phyloP scores from a whole-genome alignment of 2,329 filamentous ascomycete genomes.

The Botryosphaeria dothidea region DNA sequence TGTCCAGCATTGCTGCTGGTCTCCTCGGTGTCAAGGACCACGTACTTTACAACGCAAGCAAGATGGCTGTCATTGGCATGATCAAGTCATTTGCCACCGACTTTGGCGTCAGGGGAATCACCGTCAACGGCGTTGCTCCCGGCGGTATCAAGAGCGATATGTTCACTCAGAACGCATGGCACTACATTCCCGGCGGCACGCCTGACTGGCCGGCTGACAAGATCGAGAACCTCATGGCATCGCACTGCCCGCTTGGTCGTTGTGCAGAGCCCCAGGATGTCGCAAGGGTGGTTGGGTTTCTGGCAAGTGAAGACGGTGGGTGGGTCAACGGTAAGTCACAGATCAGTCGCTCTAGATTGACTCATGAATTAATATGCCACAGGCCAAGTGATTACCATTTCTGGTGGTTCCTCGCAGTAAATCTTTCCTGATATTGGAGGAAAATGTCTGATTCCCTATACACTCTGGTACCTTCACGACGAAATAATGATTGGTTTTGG shows the following conservation, averaged over 20 bases:
- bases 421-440: neutral
- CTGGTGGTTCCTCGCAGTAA: slow-evolving; percentile 42
- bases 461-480: neutral
- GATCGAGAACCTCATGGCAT: slow-evolving; percentile 53
- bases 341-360: neutral
- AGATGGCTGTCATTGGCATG: slow-evolving; percentile 73
- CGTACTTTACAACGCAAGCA: slow-evolving; percentile 70
- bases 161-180: slow-evolving; percentile 67
- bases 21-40: slow-evolving; percentile 70
- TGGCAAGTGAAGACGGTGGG: slow-evolving; percentile 41
- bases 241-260: slow-evolving; percentile 50
- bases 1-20: slow-evolving; percentile 69
- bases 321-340: slow-evolving; percentile 39
- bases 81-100: slow-evolving; percentile 72
- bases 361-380: slow-evolving; percentile 17
- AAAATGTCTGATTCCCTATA: neutral
- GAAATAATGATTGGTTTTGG: neutral
- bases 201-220: slow-evolving; percentile 52
- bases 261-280: slow-evolving; percentile 51
- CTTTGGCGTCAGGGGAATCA: slow-evolving; percentile 67
- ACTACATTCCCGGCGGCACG: slow-evolving; percentile 50
- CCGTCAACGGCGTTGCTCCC: slow-evolving; percentile 71
- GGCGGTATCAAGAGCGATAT: slow-evolving; percentile 76
- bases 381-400: slow-evolving; percentile 44
- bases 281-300: slow-evolving; percentile 43